Evolutionary conservation across 129 eudicot genomes (phyloP), one percentile per base, ranked within the genome.

Genomic region (Ambrosia artemisiifolia): DNA sequence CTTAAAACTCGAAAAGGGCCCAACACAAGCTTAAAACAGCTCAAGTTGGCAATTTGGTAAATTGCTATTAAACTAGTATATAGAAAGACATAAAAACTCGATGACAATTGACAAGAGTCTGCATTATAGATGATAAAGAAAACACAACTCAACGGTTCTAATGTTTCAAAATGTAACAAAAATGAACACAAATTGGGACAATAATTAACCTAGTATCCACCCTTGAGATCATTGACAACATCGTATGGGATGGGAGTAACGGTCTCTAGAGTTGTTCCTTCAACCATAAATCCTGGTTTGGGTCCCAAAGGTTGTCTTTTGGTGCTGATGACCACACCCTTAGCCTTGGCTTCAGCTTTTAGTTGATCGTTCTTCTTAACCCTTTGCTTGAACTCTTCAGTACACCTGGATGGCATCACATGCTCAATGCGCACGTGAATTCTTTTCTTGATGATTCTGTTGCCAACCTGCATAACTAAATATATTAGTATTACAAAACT

Each of bases 181-280:
- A 54, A 43, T 67, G 51, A 76, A 67, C 74, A 62, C 24, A 35
- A 70, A 47, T 38, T 36, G 18, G 17, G 32, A 63, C 42, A 17
- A 38, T 16, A 36, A 43, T 11, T 7, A 73, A 59, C 71, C 72
- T 73, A 92, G 65, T 92, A 92, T 24, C 97, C 97, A 46, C 97
- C 97, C 83, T 92, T 92, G 71, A 92, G 96, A 81, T 92, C 97
- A 44, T 88, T 92, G 75, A 89, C 95, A 11, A 92, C 97, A 85
- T 92, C 97, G 33, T 92, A 92, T 0, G 97, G 97, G 48, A 92
- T 92, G 11, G 96, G 96, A 9, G 97, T 92, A 65, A 92, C 97
- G 0, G 97, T 92, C 82, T 92, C 96, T 70, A 92, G 53, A 7
- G 96, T 92, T 0, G 87, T 79, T 6, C 96, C 97, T 76, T 81